Evolutionary conservation across 2,329 filamentous ascomycete species (phyloP).

Genomic region (Pseudocercospora macadamiae): DNA sequence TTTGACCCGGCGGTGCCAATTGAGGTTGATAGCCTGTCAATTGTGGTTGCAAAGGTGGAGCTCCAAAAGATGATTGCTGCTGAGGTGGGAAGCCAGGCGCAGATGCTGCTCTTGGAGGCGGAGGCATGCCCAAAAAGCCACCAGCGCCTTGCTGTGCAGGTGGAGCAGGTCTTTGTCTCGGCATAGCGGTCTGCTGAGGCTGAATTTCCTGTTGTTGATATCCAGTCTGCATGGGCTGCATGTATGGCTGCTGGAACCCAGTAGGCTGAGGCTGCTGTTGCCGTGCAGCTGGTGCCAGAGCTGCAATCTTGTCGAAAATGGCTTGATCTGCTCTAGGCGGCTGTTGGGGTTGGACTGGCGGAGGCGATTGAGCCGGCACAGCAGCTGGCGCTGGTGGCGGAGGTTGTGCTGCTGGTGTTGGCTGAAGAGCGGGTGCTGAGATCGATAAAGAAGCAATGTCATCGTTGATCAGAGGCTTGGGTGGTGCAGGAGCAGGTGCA

Average conservation of each 20-base stretch:
- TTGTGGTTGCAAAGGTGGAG: conserved; percentile 78
- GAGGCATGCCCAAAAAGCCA: conserved; percentile 72
- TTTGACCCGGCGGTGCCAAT: conserved; percentile 49
- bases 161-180: conserved; percentile 70
- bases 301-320: conserved; percentile 55
- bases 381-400: conserved; percentile 41
- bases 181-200: conserved; percentile 44
- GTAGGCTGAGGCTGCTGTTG: conserved; percentile 40
- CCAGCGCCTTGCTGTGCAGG: conserved; percentile 63
- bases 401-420: conserved; percentile 53
- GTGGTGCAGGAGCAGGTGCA: conserved; percentile 41
- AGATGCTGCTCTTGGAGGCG: conserved; percentile 79
- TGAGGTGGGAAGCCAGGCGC: conserved; percentile 68
- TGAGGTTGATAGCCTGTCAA: conserved; percentile 71
- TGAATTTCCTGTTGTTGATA: conserved; percentile 28
- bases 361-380: conserved; percentile 25
- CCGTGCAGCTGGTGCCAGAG: conserved; percentile 33
- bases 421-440: conserved; percentile 62
- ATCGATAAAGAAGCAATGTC: conserved; percentile 71
- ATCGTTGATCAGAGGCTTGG: conserved; percentile 63
- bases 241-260: conserved; percentile 30
- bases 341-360: conserved; percentile 48
- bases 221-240: conserved; percentile 30
- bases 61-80: conserved; percentile 69
- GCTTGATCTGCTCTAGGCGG: conserved; percentile 46